These are phyloP conservation scores for Phytophthora kernoviae DNA, from an alignment of 352 stramenopile genomes.

Conservation along the genomic window DNA sequence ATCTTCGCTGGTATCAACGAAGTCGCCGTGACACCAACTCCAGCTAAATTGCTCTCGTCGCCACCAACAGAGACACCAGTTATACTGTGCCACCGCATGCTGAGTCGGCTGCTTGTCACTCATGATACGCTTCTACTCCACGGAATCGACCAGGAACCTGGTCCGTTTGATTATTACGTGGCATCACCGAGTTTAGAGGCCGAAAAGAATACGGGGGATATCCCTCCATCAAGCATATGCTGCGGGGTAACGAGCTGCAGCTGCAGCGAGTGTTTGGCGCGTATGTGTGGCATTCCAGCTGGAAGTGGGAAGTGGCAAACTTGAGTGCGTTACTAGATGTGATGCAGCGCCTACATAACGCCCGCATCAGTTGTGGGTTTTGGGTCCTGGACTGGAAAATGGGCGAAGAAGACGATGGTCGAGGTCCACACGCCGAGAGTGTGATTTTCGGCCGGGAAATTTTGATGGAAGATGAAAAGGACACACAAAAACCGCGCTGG, in stretches of 20 bases:
- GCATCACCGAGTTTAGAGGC: constrained; percentile 34
- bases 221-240: constrained; percentile 53
- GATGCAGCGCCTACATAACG: constrained; percentile 77
- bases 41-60: constrained; percentile 32
- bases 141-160: constrained; percentile 40
- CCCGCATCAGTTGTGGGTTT: constrained; percentile 72
- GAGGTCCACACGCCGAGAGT: constrained; percentile 55
- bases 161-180: constrained; percentile 38
- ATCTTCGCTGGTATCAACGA: constrained; percentile 69
- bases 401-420: constrained; percentile 58
- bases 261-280: constrained; percentile 80
- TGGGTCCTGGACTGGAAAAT: constrained; percentile 87
- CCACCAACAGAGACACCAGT: constrained; percentile 20
- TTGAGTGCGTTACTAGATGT: constrained; percentile 53
- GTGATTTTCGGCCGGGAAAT: constrained; percentile 87
- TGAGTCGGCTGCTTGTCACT: constrained; percentile 77
- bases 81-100: constrained; percentile 77
- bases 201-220: constrained; percentile 38
- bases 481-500: constrained; percentile 68
- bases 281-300: constrained; percentile 90
- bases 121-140: constrained; percentile 72
- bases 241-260: constrained; percentile 83
- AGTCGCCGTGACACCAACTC: constrained; percentile 25
- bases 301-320: constrained; percentile 81
- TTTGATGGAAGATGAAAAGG: constrained; percentile 82